Evolutionary conservation across 768 basidiomycete species (phyloP), one percentile per base, ranked within the genome.

Genomic region (Boletus rubroflammeus): DNA sequence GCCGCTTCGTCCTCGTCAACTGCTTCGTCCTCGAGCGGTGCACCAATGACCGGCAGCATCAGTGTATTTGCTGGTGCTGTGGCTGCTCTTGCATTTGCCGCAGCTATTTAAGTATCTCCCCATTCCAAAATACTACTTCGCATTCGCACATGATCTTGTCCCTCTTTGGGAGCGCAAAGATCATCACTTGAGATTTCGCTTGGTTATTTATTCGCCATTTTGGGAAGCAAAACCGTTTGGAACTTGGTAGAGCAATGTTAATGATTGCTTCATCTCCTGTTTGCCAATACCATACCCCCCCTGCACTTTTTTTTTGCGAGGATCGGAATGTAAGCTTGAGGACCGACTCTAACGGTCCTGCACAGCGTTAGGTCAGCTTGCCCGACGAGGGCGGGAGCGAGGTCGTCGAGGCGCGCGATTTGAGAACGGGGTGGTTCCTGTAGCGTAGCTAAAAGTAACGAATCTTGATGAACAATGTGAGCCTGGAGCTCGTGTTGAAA

Each of bases 11-110:
- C 46, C 5, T 11, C 46, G 5, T 13, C 45, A 15, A 35, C 46
- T 17, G 3, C 60, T 9, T 38, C 53, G 3, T 34, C 50, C 17
- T 47, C 61, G 9, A 57, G 38, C 26, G 51, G 60, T 21, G 54
- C 54, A 40, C 9, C 53, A 3, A 28, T 49, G 41, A 50, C 52
- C 15, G 29, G 52, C 11, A 41, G 35, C 19, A 28, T 66, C 36
- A 59, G 49, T 19, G n/a, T 49, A 3, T 23, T 66, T 15, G 39
- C 50, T 21, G 61, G 51, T 21, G 46, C 46, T 19, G 56, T 55
- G 26, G 57, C 48, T 19, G 57, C 31, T 23, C 50, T 61, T 19
- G 55, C 50, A 35, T 13, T 64, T 11, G 57, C 53, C 13, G 62
- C 47, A 2, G 21, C 57, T 25, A 44, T 67, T 9, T 66, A 47